phyloP scores from a whole-genome alignment of 1,284 basidiomycete species.

The Trametes polyzona region DNA sequence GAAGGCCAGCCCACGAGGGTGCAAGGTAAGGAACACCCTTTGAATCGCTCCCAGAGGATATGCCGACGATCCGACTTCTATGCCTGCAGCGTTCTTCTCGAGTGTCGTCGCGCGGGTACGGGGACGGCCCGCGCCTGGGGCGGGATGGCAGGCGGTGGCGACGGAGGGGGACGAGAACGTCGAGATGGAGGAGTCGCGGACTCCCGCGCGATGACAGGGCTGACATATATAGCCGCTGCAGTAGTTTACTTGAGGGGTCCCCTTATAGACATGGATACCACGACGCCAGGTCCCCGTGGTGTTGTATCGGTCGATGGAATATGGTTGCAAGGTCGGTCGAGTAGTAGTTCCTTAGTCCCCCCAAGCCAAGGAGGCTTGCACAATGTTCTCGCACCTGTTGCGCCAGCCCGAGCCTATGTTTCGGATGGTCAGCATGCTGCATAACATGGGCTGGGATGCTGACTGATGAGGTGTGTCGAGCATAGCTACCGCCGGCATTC shows the following conservation, averaged over 20 bases:
- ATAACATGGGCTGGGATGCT: not conserved
- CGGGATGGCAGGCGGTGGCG: conserved; percentile 76
- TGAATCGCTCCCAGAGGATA: conserved; percentile 4
- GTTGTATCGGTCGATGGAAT: no score
- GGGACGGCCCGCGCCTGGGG: conserved; percentile 52
- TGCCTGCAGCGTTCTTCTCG: conserved; percentile 49
- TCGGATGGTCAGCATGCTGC: not conserved
- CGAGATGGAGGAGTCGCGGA: conserved; percentile 56
- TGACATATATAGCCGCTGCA: no score
- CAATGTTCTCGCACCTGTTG: no score
- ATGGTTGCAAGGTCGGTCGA: no score
- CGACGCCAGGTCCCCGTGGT: no score
- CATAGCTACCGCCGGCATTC: conserved; percentile 24
- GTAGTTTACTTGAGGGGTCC: no score
- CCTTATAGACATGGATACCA: no score
- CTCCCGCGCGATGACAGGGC: conserved; percentile 20
- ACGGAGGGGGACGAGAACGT: conserved; percentile 72
- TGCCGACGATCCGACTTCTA: not conserved
- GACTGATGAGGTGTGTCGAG: conserved; percentile 15
- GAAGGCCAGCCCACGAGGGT: conserved; percentile 45
- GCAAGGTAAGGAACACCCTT: conserved; percentile 13
- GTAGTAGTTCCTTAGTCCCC: no score
- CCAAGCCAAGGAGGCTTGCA: not conserved
- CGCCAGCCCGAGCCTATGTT: no score
- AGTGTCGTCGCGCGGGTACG: conserved; percentile 49